phyloP scores from a whole-genome alignment of 2,329 filamentous ascomycete genomes.

The Colletotrichum tanaceti region DNA sequence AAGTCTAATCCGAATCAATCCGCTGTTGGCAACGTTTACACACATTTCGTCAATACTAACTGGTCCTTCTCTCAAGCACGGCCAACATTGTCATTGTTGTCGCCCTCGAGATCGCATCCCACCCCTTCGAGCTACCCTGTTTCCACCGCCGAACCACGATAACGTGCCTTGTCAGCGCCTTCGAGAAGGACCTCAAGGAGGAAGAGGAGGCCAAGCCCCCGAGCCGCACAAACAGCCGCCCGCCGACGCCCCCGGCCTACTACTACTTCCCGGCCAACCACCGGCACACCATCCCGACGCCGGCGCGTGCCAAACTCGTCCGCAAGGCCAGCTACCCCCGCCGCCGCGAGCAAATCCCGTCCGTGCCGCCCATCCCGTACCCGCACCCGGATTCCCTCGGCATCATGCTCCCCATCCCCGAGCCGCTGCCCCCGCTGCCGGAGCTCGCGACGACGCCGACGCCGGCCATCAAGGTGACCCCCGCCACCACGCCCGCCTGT shows the following conservation, averaged over 20 bases:
- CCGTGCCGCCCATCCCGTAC: constrained; percentile 26
- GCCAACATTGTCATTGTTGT: constrained; percentile 39
- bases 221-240: constrained; percentile 21
- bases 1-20: constrained; percentile 6
- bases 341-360: constrained; percentile 12
- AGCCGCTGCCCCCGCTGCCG: constrained; percentile 33
- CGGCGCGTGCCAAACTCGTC: constrained; percentile 28
- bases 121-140: constrained; percentile 44
- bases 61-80: not conserved
- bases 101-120: constrained; percentile 42
- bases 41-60: not conserved
- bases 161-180: constrained; percentile 29
- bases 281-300: constrained; percentile 30
- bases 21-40: too few species aligned
- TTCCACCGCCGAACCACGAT: constrained; percentile 33
- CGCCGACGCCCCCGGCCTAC: constrained; percentile 31
- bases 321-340: constrained; percentile 32
- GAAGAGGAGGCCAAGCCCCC: constrained; percentile 30
- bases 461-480: constrained; percentile 25
- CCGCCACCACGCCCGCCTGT: constrained; percentile 28
- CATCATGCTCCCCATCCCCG: constrained; percentile 35
- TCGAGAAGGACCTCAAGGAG: constrained; percentile 38
- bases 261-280: constrained; percentile 36
- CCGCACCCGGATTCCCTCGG: constrained; percentile 37
- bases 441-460: constrained; percentile 25